Evolutionary conservation across 805 yeast genomes (phyloP).

Genomic region (Kodamaea restingae): DNA sequence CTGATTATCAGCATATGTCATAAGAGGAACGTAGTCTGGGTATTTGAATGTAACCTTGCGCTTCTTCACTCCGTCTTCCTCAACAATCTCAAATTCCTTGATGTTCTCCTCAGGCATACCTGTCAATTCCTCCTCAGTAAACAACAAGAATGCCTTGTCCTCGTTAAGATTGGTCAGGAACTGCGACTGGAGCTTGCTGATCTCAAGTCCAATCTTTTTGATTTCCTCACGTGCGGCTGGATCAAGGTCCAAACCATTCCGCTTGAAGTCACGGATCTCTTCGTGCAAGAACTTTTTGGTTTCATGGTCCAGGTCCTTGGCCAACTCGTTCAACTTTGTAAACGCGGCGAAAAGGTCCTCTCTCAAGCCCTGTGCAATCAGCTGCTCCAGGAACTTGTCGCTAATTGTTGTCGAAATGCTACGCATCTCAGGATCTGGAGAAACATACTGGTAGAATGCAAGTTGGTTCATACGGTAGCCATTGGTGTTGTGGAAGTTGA

Average conservation of each 20-base stretch:
- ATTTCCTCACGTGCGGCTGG: conserved; percentile 51
- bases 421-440: conserved; percentile 58
- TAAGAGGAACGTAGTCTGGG: conserved; percentile 75
- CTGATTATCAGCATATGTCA: conserved; percentile 62
- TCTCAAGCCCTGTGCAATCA: conserved; percentile 63
- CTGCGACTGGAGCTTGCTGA: conserved; percentile 53
- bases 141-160: conserved; percentile 57
- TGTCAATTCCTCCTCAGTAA: conserved; percentile 60
- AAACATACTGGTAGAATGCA: conserved; percentile 70
- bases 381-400: conserved; percentile 49
- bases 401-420: conserved; percentile 68
- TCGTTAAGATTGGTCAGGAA: conserved; percentile 68
- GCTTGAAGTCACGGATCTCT: conserved; percentile 49
- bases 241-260: conserved; percentile 67
- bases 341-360: conserved; percentile 60
- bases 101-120: conserved; percentile 71
- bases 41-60: conserved; percentile 73
- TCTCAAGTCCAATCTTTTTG: conserved; percentile 53
- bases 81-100: conserved; percentile 52
- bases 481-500: conserved; percentile 48
- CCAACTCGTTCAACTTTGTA: conserved; percentile 44
- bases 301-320: conserved; percentile 41
- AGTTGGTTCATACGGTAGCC: conserved; percentile 46
- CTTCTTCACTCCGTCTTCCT: conserved; percentile 22
- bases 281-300: conserved; percentile 56